Percentiles rank a stretch among this genome's conserved stretches.
Evolutionary conservation across 441 rosid species (phyloP).

Genomic region (Syzygium syzygioides): DNA sequence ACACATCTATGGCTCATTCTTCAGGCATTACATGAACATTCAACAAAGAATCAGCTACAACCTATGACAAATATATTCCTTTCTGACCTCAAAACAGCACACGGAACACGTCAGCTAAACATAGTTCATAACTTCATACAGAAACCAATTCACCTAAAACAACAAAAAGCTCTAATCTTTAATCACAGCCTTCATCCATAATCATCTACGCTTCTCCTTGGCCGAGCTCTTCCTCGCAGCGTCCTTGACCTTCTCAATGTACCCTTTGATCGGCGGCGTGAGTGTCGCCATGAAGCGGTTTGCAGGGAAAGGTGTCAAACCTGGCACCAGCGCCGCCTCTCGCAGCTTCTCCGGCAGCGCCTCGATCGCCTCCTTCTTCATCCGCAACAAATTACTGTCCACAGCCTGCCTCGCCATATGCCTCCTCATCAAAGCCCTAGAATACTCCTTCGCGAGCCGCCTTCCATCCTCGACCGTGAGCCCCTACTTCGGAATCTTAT

Average conservation of each 20-base stretch:
- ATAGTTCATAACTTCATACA: neutral
- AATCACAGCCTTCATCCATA: neutral
- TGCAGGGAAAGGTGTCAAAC: constrained; percentile 61
- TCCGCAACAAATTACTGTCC: constrained; percentile 38
- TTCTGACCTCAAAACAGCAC: neutral
- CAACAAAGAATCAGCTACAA: neutral
- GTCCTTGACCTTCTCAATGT: constrained; percentile 68
- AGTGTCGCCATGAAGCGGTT: constrained; percentile 72
- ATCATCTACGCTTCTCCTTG: constrained; percentile 59
- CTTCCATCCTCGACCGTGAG: constrained; percentile 76
- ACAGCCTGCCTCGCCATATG: constrained; percentile 72
- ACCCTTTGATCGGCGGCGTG: constrained; percentile 85
- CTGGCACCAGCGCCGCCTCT: constrained; percentile 60
- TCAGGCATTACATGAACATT: neutral
- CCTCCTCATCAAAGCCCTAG: constrained; percentile 70
- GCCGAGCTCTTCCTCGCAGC: constrained; percentile 55
- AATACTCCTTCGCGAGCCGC: constrained; percentile 70
- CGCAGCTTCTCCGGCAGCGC: constrained; percentile 67
- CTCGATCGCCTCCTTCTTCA: constrained; percentile 75
- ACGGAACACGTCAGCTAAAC: neutral
- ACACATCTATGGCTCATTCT: neutral
- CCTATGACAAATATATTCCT: neutral
- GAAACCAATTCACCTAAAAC: neutral
- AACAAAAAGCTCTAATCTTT: neutral
- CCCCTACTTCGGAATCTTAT: constrained; percentile 64